phyloP scores from a whole-genome alignment of 805 yeast genomes.

The Kuraishia ogatae region DNA sequence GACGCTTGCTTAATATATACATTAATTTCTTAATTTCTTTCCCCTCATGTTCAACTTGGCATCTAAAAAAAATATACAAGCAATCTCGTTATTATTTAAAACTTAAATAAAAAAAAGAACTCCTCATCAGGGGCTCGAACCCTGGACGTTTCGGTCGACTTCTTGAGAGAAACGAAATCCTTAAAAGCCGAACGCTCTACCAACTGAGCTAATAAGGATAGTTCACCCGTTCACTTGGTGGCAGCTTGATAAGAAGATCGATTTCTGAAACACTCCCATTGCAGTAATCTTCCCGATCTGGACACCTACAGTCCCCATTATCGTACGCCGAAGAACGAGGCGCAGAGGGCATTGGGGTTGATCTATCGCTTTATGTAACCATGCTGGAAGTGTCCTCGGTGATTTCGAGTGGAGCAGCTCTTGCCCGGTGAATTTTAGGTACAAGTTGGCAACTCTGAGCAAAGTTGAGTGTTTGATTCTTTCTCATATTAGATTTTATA shows the following conservation, averaged over 20 bases:
- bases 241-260: background rate
- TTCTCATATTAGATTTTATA: no score
- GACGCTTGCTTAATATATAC: background rate
- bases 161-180: conserved; percentile 4
- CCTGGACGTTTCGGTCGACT: conserved; percentile 51
- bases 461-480: background rate
- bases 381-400: background rate
- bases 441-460: background rate
- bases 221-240: background rate
- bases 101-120: conserved; percentile 13
- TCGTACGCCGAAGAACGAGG: background rate
- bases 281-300: background rate
- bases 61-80: conserved; percentile 27
- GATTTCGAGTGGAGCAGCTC: background rate
- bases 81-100: no score
- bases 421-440: background rate
- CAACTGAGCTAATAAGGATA: conserved; percentile 15
- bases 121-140: conserved; percentile 56
- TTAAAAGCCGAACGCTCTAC: conserved; percentile 18
- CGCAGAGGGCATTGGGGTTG: background rate
- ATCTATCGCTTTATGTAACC: background rate
- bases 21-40: no score
- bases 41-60: no score
- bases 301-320: background rate
- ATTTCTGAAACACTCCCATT: no score